These are phyloP conservation scores for Vachellia pachyceras DNA, from an alignment of 306 rosid species.

Conservation along the genomic window DNA sequence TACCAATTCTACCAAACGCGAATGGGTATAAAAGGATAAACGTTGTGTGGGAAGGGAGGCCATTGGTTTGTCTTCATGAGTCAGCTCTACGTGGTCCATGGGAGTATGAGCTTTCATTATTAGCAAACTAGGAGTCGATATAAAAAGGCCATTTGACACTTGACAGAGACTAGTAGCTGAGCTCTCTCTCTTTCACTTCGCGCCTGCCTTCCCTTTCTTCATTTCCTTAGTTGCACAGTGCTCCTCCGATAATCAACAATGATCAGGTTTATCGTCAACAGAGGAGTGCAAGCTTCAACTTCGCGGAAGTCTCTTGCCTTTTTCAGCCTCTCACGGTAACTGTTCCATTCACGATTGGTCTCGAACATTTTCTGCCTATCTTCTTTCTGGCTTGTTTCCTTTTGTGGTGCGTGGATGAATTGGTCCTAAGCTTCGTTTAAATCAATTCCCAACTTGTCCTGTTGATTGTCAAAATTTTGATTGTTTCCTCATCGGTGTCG, in stretches of 20 bases:
- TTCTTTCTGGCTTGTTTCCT: not conserved
- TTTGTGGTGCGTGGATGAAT: slow-evolving; percentile 12
- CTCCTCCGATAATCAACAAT: not conserved
- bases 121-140: not conserved
- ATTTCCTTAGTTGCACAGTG: not conserved
- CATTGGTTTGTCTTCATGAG: not conserved
- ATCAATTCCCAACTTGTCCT: not conserved
- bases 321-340: slow-evolving; percentile 53
- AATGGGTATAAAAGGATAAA: not conserved
- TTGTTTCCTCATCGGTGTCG: slow-evolving; percentile 10
- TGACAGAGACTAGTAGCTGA: not conserved
- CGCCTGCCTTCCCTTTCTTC: not conserved
- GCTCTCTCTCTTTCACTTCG: not conserved
- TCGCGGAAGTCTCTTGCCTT: slow-evolving; percentile 39
- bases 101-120: not conserved
- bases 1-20: too few relatives aligned
- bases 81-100: slow-evolving; percentile 9
- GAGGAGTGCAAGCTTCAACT: slow-evolving; percentile 40
- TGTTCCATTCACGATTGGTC: not conserved
- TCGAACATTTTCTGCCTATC: not conserved
- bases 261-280: slow-evolving; percentile 48
- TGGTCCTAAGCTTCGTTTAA: not conserved
- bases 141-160: not conserved
- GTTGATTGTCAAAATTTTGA: slow-evolving; percentile 12
- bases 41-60: too few relatives aligned